Evolutionary conservation across 495 filamentous ascomycete genomes (phyloP), one percentile per base, ranked within the genome.

Genomic region (Talaromyces nanjingensis): DNA sequence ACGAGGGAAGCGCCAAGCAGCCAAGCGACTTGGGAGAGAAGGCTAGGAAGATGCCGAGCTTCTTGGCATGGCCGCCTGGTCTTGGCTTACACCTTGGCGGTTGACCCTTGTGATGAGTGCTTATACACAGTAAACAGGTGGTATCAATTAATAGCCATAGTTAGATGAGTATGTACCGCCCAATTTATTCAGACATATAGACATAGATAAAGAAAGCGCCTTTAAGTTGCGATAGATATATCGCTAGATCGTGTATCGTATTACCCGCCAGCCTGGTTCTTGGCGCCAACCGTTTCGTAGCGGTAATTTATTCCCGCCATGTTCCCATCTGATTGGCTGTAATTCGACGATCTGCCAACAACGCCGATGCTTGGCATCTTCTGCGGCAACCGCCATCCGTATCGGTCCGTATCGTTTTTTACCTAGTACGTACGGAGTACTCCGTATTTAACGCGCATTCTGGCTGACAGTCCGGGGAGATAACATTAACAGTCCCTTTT

Each of bases 291-390:
- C 24, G 27, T 29, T 25, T 16, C 27, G 9, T 29, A 29, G 53
- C 53, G 53, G 53, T 56, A 29, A 49, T 49, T 20, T 49, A 49
- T 49, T 49, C 45, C 45, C 45, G 45, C 45, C 45, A 49, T 49
- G 45, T 18, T 18, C 1, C 45, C 18, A 7, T 49, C 5, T 56
- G 53, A 56, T 56, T 56, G 53, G 53, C 53, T 56, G 2, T 25
- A 11, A 56, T 18, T 56, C 20, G 53, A 4, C 20, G 53, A 56
- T 56, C 27, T 24, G 53, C 53, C 20, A 27, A 0, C 39, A 45
- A 3, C 39, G 39, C 39, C 39, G 39, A 45, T n/a, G 39, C 39
- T 45, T 45, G 39, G 39, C 39, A 45, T 45, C 33, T n/a, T 18
- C 39, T 16, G 39, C 39, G 39, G 39, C 39, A 45, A 11, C 39